These are phyloP conservation scores for Osmanthus fragrans DNA, from an alignment of 257 asterid species.

Conservation along the genomic window DNA sequence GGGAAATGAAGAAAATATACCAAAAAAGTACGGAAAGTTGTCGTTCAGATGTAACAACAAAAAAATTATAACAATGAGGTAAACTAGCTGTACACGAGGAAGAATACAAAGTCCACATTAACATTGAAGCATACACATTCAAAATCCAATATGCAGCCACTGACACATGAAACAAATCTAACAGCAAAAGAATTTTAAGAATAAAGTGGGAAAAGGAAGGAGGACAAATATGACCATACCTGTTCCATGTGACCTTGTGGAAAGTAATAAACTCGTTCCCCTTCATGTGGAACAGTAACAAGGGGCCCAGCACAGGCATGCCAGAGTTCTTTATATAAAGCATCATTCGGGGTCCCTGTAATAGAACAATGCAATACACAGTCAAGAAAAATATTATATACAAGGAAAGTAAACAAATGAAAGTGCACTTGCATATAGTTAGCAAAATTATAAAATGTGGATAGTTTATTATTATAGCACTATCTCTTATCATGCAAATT, in stretches of 20 bases:
- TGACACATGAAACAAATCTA: background rate
- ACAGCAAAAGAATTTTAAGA: background rate
- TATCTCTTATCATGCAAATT: background rate
- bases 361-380: conserved; percentile 23
- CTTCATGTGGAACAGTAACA: conserved; percentile 81
- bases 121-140: background rate
- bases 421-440: background rate
- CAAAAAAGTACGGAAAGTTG: background rate
- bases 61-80: background rate
- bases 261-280: conserved; percentile 84
- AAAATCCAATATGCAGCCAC: background rate
- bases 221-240: conserved; percentile 39
- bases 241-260: conserved; percentile 99
- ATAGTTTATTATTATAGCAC: background rate
- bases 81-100: background rate
- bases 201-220: conserved; percentile 11
- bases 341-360: conserved; percentile 62
- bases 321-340: conserved; percentile 87
- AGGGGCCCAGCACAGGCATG: conserved; percentile 99
- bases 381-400: background rate
- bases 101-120: background rate
- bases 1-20: background rate
- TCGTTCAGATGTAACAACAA: background rate
- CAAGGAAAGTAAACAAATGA: background rate
- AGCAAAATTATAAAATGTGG: conserved; percentile 3